A percentile compares a stretch with the other conserved stretches of the same genome.
These are phyloP conservation scores for Fusarium burgessii DNA, from an alignment of 2,329 filamentous ascomycete genomes.

Conservation along the genomic window DNA sequence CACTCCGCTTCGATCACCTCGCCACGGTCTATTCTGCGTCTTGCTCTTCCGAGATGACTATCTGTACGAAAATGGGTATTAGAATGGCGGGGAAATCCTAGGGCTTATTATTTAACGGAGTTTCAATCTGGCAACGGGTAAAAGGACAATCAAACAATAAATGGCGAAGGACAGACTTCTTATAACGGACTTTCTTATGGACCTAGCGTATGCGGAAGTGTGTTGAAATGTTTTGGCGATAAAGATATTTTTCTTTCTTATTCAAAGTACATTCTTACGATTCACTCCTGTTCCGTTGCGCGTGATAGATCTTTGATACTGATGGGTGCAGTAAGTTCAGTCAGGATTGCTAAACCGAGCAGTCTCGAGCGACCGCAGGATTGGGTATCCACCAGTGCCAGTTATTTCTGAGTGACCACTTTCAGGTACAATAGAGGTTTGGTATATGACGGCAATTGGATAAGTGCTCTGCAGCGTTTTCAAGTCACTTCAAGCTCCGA, in stretches of 20 bases:
- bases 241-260: conserved; percentile 23
- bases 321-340: background rate
- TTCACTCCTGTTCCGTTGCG: background rate
- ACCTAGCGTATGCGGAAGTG: conserved; percentile 26
- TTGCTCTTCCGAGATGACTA: conserved; percentile 36
- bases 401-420: too few relatives aligned
- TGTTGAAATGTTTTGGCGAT: conserved; percentile 37
- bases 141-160: conserved; percentile 39
- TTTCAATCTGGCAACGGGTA: conserved; percentile 41
- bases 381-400: background rate
- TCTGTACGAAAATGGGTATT: conserved; percentile 48
- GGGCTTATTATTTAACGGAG: conserved; percentile 36
- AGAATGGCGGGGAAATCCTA: conserved; percentile 36
- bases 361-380: too few relatives aligned
- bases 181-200: conserved; percentile 12
- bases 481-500: too few relatives aligned
- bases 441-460: too few relatives aligned
- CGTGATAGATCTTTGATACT: background rate
- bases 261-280: conserved; percentile 26
- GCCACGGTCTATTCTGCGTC: conserved; percentile 12
- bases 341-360: background rate
- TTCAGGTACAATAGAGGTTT: too few relatives aligned
- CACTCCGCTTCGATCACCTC: conserved; percentile 32
- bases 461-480: too few relatives aligned
- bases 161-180: conserved; percentile 34